Evolutionary conservation across 169 alveolate genomes (phyloP).

Genomic region (Theileria annulata): DNA sequence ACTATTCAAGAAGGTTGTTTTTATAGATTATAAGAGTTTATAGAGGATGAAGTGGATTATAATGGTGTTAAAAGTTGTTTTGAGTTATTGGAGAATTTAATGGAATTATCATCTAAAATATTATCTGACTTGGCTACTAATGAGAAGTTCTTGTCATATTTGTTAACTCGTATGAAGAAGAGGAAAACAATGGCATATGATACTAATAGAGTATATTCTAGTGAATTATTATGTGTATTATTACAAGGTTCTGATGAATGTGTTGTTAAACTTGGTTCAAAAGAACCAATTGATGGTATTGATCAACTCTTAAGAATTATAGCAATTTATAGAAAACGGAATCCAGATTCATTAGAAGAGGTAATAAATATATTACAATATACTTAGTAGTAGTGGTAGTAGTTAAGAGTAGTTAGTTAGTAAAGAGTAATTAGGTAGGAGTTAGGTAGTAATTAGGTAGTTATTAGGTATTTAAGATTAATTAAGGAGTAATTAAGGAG

Average conservation of each 20-base stretch:
- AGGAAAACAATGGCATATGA: slow-evolving; percentile 63
- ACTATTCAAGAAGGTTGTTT: slow-evolving; percentile 66
- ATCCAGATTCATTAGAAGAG: slow-evolving; percentile 79
- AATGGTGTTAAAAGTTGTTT: slow-evolving; percentile 67
- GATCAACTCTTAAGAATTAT: slow-evolving; percentile 76
- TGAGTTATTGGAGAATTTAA: slow-evolving; percentile 64
- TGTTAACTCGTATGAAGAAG: slow-evolving; percentile 44
- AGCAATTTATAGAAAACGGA: slow-evolving; percentile 75
- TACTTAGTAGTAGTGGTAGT: too few species aligned
- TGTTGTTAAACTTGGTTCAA: slow-evolving; percentile 56
- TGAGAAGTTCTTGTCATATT: slow-evolving; percentile 22
- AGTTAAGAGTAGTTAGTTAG: too few species aligned
- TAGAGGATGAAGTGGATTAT: slow-evolving; percentile 63
- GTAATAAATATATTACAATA: slow-evolving; percentile 12
- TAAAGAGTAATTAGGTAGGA: too few species aligned
- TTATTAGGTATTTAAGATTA: too few species aligned
- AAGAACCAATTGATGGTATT: slow-evolving; percentile 71
- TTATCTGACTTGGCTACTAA: slow-evolving; percentile 20
- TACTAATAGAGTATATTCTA: slow-evolving; percentile 67
- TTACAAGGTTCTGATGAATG: slow-evolving; percentile 71
- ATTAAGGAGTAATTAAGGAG: too few species aligned
- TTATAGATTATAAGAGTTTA: too few species aligned
- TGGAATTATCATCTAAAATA: slow-evolving; percentile 38
- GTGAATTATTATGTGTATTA: slow-evolving; percentile 70
- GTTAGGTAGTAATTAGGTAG: too few species aligned